These are phyloP conservation scores for Cryptosporidium ubiquitum DNA, from an alignment of 169 alveolate genomes.

Conservation along the genomic window DNA sequence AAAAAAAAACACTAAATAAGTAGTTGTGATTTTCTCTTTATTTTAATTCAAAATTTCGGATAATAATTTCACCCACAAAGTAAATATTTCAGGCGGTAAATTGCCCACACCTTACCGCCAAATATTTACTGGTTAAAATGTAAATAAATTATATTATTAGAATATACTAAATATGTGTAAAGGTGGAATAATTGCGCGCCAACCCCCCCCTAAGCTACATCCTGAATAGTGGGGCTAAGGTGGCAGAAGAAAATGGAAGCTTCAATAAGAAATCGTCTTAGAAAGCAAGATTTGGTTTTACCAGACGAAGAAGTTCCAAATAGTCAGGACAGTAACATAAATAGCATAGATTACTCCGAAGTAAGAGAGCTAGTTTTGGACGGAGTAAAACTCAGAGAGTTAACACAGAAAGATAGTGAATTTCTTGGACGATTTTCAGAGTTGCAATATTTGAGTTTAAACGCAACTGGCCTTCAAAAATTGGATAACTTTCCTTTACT, in stretches of 20 bases:
- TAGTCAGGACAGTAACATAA: slow-evolving; percentile 34
- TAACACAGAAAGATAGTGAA: slow-evolving; percentile 82
- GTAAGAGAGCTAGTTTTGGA: slow-evolving; percentile 85
- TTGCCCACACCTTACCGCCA: background rate
- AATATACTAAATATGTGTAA: background rate
- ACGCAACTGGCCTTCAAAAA: slow-evolving; percentile 88
- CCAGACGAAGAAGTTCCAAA: slow-evolving; percentile 65
- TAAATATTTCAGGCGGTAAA: background rate
- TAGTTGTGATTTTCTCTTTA: background rate
- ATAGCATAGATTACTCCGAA: slow-evolving; percentile 59
- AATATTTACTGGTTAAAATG: background rate
- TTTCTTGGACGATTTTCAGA: slow-evolving; percentile 82
- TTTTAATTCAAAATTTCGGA: too few relatives aligned
- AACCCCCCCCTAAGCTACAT: background rate
- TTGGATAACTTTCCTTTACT: slow-evolving; percentile 85
- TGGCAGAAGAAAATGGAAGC: slow-evolving; percentile 42
- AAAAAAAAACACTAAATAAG: background rate
- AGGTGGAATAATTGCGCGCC: background rate
- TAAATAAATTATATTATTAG: background rate
- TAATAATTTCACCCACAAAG: background rate
- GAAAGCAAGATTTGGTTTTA: slow-evolving; percentile 65
- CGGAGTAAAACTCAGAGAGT: slow-evolving; percentile 83
- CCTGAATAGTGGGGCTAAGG: slow-evolving; percentile 45
- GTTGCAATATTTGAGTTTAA: slow-evolving; percentile 84
- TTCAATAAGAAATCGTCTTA: slow-evolving; percentile 71